A percentile compares a stretch with the other conserved stretches of the same genome.
These are phyloP conservation scores for Iberis pinnata DNA, from an alignment of 345 rosid species.

Conservation along the genomic window DNA sequence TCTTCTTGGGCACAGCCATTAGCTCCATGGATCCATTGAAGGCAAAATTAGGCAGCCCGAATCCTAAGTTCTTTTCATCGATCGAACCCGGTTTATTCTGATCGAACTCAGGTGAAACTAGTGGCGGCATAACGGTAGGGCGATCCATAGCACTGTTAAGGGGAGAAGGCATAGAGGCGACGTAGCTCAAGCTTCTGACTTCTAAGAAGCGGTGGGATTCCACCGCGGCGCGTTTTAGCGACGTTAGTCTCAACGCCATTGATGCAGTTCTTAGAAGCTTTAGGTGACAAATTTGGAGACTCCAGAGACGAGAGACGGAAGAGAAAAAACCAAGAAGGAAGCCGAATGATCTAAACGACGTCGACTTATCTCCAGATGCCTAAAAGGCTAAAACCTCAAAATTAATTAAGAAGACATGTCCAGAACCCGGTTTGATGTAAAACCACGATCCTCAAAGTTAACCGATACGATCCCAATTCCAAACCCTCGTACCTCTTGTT, in stretches of 20 bases:
- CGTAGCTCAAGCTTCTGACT: slow-evolving; percentile 35
- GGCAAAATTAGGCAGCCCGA: slow-evolving; percentile 36
- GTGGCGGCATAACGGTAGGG: slow-evolving; percentile 26
- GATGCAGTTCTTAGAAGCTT: slow-evolving; percentile 8
- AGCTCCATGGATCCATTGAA: slow-evolving; percentile 59
- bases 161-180: slow-evolving; percentile 42
- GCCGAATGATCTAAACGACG: background rate
- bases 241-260: slow-evolving; percentile 54
- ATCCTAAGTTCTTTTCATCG: slow-evolving; percentile 8
- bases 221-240: slow-evolving; percentile 34
- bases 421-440: too few species aligned
- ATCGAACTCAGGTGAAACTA: slow-evolving; percentile 14
- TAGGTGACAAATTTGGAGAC: too few species aligned
- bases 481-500: slow-evolving; percentile 13
- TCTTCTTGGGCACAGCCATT: slow-evolving; percentile 78
- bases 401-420: too few species aligned
- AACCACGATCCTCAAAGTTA: background rate
- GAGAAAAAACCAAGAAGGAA: too few species aligned
- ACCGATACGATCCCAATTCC: slow-evolving; percentile 4
- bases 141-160: slow-evolving; percentile 30
- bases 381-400: too few species aligned
- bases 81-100: slow-evolving; percentile 22
- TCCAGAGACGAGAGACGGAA: too few species aligned
- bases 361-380: too few species aligned
- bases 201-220: slow-evolving; percentile 23